phyloP scores from a whole-genome alignment of 2,329 filamentous ascomycete species.

The Xylaria multiplex region DNA sequence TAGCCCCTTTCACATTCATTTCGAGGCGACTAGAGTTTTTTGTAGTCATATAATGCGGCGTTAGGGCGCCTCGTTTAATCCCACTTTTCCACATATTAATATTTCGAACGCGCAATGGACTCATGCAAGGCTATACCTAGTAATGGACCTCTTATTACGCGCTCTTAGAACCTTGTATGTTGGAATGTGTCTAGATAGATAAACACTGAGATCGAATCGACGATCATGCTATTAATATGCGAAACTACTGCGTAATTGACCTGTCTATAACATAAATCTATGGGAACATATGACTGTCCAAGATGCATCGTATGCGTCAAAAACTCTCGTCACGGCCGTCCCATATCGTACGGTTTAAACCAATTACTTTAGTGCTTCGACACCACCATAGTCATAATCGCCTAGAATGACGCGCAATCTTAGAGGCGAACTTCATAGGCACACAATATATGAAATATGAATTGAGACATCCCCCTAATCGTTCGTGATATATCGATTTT shows the following conservation, averaged over 20 bases:
- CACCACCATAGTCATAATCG: neutral
- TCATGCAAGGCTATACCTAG: neutral
- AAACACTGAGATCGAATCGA: neutral
- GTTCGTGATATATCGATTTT: too few relatives aligned
- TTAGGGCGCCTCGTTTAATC: neutral
- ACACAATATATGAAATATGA: neutral
- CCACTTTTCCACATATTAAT: neutral
- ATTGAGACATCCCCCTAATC: neutral
- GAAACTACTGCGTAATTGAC: neutral
- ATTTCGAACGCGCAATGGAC: neutral
- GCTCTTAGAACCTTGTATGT: constrained; percentile 5
- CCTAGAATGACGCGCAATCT: neutral
- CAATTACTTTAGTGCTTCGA: too few relatives aligned
- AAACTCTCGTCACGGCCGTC: neutral
- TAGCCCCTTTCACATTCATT: constrained; percentile 15
- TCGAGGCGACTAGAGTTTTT: neutral
- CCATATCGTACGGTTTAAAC: neutral
- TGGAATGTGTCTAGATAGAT: neutral
- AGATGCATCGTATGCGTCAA: neutral
- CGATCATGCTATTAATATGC: constrained; percentile 18
- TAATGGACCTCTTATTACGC: neutral
- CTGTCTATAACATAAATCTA: neutral
- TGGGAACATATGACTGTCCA: neutral
- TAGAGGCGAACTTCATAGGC: neutral
- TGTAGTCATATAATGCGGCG: constrained; percentile 3